Evolutionary conservation across 2,329 filamentous ascomycete species (phyloP).

Genomic region (Zymoseptoria passerinii): DNA sequence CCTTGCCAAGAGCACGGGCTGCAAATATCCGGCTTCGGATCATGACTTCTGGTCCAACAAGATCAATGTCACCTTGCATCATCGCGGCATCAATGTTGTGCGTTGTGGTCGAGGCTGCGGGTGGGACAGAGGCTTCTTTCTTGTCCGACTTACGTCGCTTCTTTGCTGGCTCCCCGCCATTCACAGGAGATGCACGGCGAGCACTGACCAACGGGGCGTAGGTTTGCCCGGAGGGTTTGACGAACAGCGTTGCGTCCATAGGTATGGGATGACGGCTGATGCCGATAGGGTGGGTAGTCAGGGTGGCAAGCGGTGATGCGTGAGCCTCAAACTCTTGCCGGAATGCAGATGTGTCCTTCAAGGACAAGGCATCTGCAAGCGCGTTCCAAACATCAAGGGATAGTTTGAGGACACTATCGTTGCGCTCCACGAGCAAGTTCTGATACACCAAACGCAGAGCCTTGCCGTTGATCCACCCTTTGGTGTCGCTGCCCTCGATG

Average conservation of each 20-base stretch:
- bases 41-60: slow-evolving; percentile 82
- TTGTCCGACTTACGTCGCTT: slow-evolving; percentile 80
- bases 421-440: slow-evolving; percentile 87
- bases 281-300: slow-evolving; percentile 85
- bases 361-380: slow-evolving; percentile 59
- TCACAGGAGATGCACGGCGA: slow-evolving; percentile 34
- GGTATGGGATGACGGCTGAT: slow-evolving; percentile 83
- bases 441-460: slow-evolving; percentile 86
- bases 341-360: slow-evolving; percentile 54
- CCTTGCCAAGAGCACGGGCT: slow-evolving; percentile 73
- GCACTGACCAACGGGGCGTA: slow-evolving; percentile 51
- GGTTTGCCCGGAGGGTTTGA: slow-evolving; percentile 82
- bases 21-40: slow-evolving; percentile 84
- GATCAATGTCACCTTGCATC: slow-evolving; percentile 92
- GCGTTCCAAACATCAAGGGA: slow-evolving; percentile 84
- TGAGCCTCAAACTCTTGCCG: slow-evolving; percentile 66
- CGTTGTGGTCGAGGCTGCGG: slow-evolving; percentile 44
- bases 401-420: slow-evolving; percentile 69
- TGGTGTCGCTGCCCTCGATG: slow-evolving; percentile 68
- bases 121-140: slow-evolving; percentile 56
- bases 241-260: slow-evolving; percentile 83
- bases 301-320: slow-evolving; percentile 69
- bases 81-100: slow-evolving; percentile 98
- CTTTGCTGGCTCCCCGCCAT: slow-evolving; percentile 59
- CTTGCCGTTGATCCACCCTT: slow-evolving; percentile 87